Base-by-base conservation (phyloP, 768 basidiomycete species). In the Auriscalpium microsporum region DNA sequence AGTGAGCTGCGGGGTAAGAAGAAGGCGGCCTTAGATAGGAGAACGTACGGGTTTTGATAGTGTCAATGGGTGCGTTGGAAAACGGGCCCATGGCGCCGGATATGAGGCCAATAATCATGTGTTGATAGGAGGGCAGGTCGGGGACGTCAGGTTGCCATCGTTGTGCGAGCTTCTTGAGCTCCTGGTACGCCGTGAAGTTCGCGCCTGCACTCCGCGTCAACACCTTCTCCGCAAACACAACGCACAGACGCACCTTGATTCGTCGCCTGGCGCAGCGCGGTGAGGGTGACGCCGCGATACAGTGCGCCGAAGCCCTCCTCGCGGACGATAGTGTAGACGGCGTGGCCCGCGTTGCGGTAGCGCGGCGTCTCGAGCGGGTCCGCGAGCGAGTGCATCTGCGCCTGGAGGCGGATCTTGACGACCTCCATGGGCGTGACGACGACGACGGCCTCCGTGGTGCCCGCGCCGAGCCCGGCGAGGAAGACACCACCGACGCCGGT, bases 401-500 rank as follows among this genome's bases (percentile, higher is more conserved):
- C 95, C 71, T 99, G 96, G 64, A 99, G 73, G 28, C 96, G 83
- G 67, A 99, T 98, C 78, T 98, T 98, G 68, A 99, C 90, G 17
- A 98, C 96, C 68, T 99, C 96, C 96, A 99, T 98, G 0, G 96
- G 96, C 46, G 90, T 95, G 10, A 99, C 96, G 46, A 99, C 92
- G 14, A 83, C 77, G 16, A 99, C 82, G 2, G 94, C 96, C 71
- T 98, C 96, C 1, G 93, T 90, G n/a, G 86, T 86, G 23, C 96
- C 96, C 4, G 96, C 95, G 46, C 86, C 92, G 33, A 99, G 76
- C 59, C 96, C 96, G 64, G 95, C 94, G 48, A 99, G 61, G 71
- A 99, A 99, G 44, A 95, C 93, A 55, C 72, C 81, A 1, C 87
- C 84, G 3, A 88, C 77, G 50, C 75, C 80, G 5, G 94, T 88